Base-by-base conservation (phyloP, 83 land plant genomes). In the Thuja plicata region DNA sequence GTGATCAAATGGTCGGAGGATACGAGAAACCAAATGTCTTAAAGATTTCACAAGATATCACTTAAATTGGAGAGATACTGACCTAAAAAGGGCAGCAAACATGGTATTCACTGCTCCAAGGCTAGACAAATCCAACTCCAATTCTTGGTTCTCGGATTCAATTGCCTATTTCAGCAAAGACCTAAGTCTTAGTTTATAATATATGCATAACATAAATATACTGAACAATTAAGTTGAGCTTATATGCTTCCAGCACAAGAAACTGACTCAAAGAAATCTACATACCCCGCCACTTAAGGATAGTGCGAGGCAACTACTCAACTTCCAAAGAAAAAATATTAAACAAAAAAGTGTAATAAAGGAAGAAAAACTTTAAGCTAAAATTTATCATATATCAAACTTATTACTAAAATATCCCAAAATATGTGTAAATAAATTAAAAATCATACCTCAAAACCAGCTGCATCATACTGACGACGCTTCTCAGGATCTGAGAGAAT, bases 51-150 rank as follows among this genome's bases (percentile, higher is more conserved):
- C 85, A 83, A 83, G 32, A n/a, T 83, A 48, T 83, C 41, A n/a
- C 40, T n/a, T 27, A 82, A 17, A 66, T 15, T 32, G 11, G 48
- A 86, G 30, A 70, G 52, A 86, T 35, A 41, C 70, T 70, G 70
- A 97, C 99, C 99, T 98, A 89, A 98, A 98, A 88, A 98, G 92
- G 38, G 99, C 99, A 91, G 98, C 99, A 93, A 98, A 98, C 96
- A 98, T 94, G 41, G 99, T 98, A 87, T 96, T 94, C 54, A 97
- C 95, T 38, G 99, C 92, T 78, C 98, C 97, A 76, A 98, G 90
- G 87, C 93, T 98, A 80, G 99, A 98, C 87, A 98, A 96, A 90
- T 98, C 99, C 37, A 98, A 91, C 91, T 98, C 99, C 93, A 97
- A 76, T 84, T 94, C 96, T 85, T 95, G 96, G 87, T 87, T 90